Base-by-base conservation (phyloP, 2,329 filamentous ascomycete genomes). In the Alternaria longipes region DNA sequence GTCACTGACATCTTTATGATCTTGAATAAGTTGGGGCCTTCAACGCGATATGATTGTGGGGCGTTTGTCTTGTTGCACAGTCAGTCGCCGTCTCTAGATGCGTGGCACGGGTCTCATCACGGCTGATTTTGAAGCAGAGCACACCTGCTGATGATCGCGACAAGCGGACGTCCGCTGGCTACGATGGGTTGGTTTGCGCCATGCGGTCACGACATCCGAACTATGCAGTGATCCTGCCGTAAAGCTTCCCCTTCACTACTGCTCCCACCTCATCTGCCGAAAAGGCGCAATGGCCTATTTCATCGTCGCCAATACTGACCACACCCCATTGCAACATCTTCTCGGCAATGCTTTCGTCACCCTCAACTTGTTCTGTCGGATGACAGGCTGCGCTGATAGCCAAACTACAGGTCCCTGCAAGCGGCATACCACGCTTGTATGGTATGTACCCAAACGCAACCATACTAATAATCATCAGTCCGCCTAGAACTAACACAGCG, bases 341-440 rank as follows among this genome's bases (percentile, higher is more conserved):
- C 8, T 20, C 6, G 11, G 11, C 38, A 7, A 41, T 12, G 2
- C 5, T 36, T 12, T 12, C 5, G 1, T 0, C 9, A 8, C 0
- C 18, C 0, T 41, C n/a, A 3, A 11, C n/a, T 18, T 0, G 8
- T 5, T 22, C 38, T 12, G 12, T 1, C 11, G 38, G 38, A 1
- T 41, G 38, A 0, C 38, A 41, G 8, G 38, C 38, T 41, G 38
- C 38, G 18, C 18, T 41, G 9, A 41, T 41, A 0, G 38, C 38
- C 8, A 41, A 3, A 22, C 38, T 41, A 5, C 38, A 41, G 18
- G 18, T 41, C 16, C 38, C 38, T 11, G n/a, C 38, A 18, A 22
- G 16, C n/a, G 8, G 8, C 11, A 8, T 41, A 20, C 38, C 38
- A 12, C n/a, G 18, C 8, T 8, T 9, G 12, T 22, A 41, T 41